Evolutionary conservation across 306 rosid species (phyloP).

Genomic region (Rosa rugosa): DNA sequence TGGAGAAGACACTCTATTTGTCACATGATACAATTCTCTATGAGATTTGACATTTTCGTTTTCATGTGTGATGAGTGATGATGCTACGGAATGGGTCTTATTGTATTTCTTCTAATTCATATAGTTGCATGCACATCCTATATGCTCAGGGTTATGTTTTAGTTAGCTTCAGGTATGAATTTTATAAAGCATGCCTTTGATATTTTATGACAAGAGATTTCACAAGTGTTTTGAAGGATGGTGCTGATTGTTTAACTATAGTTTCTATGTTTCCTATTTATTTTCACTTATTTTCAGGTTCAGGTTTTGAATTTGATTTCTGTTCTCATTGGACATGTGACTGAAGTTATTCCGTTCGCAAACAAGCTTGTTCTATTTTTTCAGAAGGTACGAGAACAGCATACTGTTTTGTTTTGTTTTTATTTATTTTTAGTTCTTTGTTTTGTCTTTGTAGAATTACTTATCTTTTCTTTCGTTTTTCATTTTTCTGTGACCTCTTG

Average conservation of each 20-base stretch:
- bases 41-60: not conserved
- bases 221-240: conserved; percentile 6
- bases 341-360: conserved; percentile 73
- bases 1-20: not conserved
- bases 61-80: not conserved
- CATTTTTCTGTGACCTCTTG: not conserved
- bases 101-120: not conserved
- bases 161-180: conserved; percentile 16
- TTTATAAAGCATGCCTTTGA: conserved; percentile 14
- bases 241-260: conserved; percentile 16
- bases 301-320: conserved; percentile 89
- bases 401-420: not conserved
- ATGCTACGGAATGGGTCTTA: not conserved
- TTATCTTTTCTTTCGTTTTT: not conserved
- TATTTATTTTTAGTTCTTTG: not conserved
- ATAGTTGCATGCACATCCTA: not conserved
- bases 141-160: not conserved
- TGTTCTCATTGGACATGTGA: conserved; percentile 68
- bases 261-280: conserved; percentile 24
- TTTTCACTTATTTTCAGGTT: conserved; percentile 59
- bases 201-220: conserved; percentile 14
- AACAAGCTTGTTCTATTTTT: conserved; percentile 80
- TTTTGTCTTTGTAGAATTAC: not conserved
- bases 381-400: conserved; percentile 59
- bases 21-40: not conserved